Percentiles rank a stretch among this genome's conserved stretches.
Evolutionary conservation across 345 rosid species (phyloP).

Genomic region (Eucalyptus tenuipes): DNA sequence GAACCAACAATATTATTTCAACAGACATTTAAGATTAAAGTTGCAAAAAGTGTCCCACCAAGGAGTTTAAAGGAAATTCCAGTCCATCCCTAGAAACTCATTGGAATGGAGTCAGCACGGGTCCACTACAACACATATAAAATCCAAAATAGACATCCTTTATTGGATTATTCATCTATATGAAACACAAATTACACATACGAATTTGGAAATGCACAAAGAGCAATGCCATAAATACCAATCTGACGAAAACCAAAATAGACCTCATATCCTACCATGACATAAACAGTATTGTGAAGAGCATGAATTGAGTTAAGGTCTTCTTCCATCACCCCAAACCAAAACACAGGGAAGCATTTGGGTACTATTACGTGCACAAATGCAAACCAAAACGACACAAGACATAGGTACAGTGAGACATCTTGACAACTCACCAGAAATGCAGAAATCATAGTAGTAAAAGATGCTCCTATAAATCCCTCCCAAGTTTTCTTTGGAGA

Average conservation of each 20-base stretch:
- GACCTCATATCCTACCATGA: not conserved
- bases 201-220: not conserved
- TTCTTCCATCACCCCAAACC: not conserved
- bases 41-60: not conserved
- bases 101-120: not conserved
- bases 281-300: not conserved
- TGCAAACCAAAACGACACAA: not conserved
- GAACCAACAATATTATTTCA: not conserved
- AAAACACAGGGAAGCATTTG: not conserved
- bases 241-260: not conserved
- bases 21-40: not conserved
- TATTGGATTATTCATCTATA: not conserved
- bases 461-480: conserved; percentile 92
- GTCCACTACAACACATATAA: not conserved
- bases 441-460: conserved; percentile 83
- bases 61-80: not conserved
- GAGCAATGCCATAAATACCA: not conserved
- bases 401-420: not conserved
- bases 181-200: not conserved
- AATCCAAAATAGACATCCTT: not conserved
- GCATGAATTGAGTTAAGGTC: not conserved
- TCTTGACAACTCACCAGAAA: conserved; percentile 46
- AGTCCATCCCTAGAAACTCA: not conserved
- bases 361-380: not conserved
- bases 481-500: conserved; percentile 99